phyloP scores from a whole-genome alignment of 2,329 filamentous ascomycete species.

The Monilinia fructigena region DNA sequence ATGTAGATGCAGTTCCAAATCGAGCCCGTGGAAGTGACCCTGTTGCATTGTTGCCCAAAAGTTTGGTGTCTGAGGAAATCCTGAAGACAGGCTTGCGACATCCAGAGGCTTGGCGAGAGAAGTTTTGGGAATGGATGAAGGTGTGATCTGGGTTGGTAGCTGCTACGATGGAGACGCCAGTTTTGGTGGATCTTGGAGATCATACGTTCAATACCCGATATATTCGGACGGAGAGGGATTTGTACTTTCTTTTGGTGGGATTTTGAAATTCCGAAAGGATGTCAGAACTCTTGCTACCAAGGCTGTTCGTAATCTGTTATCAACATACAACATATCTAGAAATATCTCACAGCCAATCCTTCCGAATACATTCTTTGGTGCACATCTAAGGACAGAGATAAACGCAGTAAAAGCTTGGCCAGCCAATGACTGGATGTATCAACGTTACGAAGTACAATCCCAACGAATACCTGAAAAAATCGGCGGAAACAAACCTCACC shows the following conservation, averaged over 20 bases:
- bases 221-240: conserved; percentile 30
- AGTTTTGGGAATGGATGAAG: conserved; percentile 2
- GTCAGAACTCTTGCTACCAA: conserved; percentile 32
- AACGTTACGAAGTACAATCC: conserved; percentile 39
- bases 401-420: conserved; percentile 32
- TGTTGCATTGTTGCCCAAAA: conserved; percentile 11
- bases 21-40: background rate
- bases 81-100: background rate
- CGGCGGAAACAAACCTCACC: conserved; percentile 32
- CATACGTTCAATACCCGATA: conserved; percentile 34
- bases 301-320: conserved; percentile 26
- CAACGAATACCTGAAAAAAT: conserved; percentile 41
- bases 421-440: conserved; percentile 24
- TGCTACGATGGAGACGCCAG: conserved; percentile 14
- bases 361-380: conserved; percentile 30
- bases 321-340: conserved; percentile 19
- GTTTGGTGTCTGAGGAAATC: background rate
- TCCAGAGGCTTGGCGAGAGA: conserved; percentile 1
- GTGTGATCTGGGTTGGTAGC: background rate
- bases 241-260: conserved; percentile 29
- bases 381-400: conserved; percentile 35
- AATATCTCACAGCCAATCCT: conserved; percentile 23
- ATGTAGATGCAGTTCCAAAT: conserved; percentile 17
- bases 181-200: conserved; percentile 30
- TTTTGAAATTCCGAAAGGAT: conserved; percentile 33